phyloP scores from a whole-genome alignment of 139 green algal species.

The Monoraphidium neglectum region DNA sequence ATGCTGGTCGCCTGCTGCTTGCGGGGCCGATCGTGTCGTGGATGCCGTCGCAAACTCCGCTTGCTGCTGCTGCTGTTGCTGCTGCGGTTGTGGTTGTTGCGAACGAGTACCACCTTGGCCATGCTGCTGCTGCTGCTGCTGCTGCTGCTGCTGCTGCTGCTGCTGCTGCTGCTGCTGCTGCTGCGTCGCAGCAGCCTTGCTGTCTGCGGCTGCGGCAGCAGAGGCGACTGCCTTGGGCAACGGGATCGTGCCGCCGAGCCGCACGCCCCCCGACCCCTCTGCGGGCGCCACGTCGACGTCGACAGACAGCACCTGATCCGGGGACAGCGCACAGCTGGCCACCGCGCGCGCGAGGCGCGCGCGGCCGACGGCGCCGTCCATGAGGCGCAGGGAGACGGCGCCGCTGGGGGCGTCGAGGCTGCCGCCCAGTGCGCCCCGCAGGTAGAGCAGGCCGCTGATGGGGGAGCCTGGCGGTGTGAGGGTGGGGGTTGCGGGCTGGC shows the following conservation, averaged over 20 bases:
- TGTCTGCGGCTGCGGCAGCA: too few relatives aligned
- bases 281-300: conserved; percentile 62
- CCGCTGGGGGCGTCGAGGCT: conserved; percentile 38
- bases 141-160: background rate
- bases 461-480: conserved; percentile 33
- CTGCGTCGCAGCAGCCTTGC: background rate
- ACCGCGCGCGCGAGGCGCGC: conserved; percentile 50
- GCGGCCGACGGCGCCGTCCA: conserved; percentile 70
- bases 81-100: background rate
- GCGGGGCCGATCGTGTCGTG: background rate
- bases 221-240: background rate
- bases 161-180: conserved; percentile 11
- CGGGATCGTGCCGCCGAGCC: conserved; percentile 31
- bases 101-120: background rate
- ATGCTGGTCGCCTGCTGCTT: background rate
- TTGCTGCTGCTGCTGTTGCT: background rate
- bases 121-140: background rate
- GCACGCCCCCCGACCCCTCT: conserved; percentile 54
- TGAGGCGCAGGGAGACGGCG: conserved; percentile 60
- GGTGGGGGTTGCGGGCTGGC: too few relatives aligned
- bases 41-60: background rate
- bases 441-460: conserved; percentile 81
- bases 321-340: conserved; percentile 18
- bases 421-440: conserved; percentile 67
- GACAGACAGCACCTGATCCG: conserved; percentile 31